Base-by-base conservation (phyloP, 176 grass and related monocot species). In the Bromus sterilis region DNA sequence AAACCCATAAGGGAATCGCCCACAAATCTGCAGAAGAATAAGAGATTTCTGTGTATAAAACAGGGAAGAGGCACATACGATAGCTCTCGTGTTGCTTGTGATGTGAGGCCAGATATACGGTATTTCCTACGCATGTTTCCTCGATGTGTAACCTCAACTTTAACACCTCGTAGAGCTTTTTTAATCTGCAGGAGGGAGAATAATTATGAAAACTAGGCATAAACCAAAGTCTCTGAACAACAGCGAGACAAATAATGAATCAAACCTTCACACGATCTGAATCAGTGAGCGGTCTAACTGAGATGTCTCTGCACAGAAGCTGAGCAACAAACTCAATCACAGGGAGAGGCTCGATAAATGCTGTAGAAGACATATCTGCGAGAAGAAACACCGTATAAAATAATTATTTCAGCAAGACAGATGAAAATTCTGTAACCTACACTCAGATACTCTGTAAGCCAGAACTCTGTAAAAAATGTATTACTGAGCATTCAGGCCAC, bases 61-160 rank as follows among this genome's bases (percentile, higher is more conserved):
- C 44, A 51, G 63, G 24, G 55, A 32, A 81, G 33, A 74, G 69
- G 46, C 26, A 12, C 91, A 56, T 91, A 97, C 94, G 91, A 91
- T 77, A 97, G 74, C 85, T 97, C 94, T 81, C 94, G 87, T 34
- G 94, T 91, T 84, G 94, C 84, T 80, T 97, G 94, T 26, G 94
- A 89, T 76, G 94, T 97, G 76, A 97, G 89, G 46, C 94, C 94
- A 83, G 88, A 93, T 67, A 97, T 97, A 71, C 94, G 94, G 66
- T 97, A 97, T 72, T 97, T 97, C 71, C 94, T 91, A 30, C 94
- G 94, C 94, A 97, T 97, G 75, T 97, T 97, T 80, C 94, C 94
- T 83, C 94, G 64, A 81, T 97, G 94, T 31, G 94, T 97, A 59
- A 97, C 94, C 81, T 97, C 94, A 11, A 97, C 94, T 70, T 97